Percentiles rank a stretch among this genome's conserved stretches.
phyloP scores from a whole-genome alignment of 2,329 filamentous ascomycete species.

The Neurospora sp. region DNA sequence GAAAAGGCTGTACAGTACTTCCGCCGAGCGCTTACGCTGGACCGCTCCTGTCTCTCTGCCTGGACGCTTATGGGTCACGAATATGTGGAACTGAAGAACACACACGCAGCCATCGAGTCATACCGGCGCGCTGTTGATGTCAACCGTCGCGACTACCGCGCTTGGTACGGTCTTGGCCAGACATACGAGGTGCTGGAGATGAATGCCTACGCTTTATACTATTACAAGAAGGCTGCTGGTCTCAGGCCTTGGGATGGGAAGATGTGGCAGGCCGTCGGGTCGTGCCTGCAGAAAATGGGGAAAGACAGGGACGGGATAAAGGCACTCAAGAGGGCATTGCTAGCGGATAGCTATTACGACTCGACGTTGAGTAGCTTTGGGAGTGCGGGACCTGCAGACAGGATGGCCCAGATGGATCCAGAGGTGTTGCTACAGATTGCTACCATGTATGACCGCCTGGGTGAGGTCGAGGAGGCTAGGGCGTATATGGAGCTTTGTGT shows the following conservation, averaged over 20 bases:
- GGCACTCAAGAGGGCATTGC: slow-evolving; percentile 82
- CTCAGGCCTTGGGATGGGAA: slow-evolving; percentile 94
- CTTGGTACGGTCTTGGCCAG: slow-evolving; percentile 95
- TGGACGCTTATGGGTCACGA: slow-evolving; percentile 99
- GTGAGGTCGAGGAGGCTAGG: slow-evolving; percentile 69
- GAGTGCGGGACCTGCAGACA: slow-evolving; percentile 36
- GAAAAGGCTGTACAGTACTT: slow-evolving; percentile 99
- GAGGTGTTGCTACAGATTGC: slow-evolving; percentile 89
- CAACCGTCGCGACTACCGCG: slow-evolving; percentile 91
- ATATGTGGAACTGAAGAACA: slow-evolving; percentile 97
- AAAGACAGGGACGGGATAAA: slow-evolving; percentile 86
- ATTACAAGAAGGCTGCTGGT: slow-evolving; percentile 91
- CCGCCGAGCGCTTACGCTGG: slow-evolving; percentile 79
- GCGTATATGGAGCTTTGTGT: slow-evolving; percentile 95
- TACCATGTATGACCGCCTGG: slow-evolving; percentile 72
- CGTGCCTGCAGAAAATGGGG: slow-evolving; percentile 83
- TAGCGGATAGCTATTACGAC: slow-evolving; percentile 82
- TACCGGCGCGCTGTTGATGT: slow-evolving; percentile 93
- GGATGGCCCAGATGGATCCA: slow-evolving; percentile 64
- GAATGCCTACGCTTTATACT: slow-evolving; percentile 94
- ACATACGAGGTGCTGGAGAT: slow-evolving; percentile 97
- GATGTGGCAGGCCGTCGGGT: slow-evolving; percentile 96
- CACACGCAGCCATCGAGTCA: slow-evolving; percentile 92
- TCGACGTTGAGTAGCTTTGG: slow-evolving; percentile 43
- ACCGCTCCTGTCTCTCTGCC: slow-evolving; percentile 82